Conservation (phyloP, 202 grass and related monocot genomes). For the Elaeis oleifera region DNA sequence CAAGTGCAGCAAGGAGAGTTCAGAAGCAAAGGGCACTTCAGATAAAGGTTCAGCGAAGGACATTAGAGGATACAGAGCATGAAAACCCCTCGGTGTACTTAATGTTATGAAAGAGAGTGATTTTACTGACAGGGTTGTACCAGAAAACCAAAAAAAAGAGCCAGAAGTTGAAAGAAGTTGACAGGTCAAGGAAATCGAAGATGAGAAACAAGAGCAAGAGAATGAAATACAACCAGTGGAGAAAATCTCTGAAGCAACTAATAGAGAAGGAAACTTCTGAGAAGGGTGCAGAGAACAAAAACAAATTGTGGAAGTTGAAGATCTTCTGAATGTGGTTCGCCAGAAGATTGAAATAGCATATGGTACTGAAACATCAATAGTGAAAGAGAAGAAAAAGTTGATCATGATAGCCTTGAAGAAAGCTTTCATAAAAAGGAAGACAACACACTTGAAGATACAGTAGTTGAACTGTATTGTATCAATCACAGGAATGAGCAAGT, state of each 20-base stretch:
- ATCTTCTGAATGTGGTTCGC: not conserved
- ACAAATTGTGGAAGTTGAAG: not conserved
- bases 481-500: not conserved
- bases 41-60: too few relatives aligned
- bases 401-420: not conserved
- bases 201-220: not conserved
- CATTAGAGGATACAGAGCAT: too few relatives aligned
- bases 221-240: not conserved
- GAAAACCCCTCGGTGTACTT: too few relatives aligned
- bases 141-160: not conserved
- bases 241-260: not conserved
- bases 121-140: not conserved
- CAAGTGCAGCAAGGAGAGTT: conserved; percentile 1
- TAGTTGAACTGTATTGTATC: not conserved
- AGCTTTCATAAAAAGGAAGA: not conserved
- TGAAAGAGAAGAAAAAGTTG: not conserved
- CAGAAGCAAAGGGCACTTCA: not conserved
- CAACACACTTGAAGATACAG: not conserved
- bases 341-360: not conserved
- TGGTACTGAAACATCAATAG: too few relatives aligned
- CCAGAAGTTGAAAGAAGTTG: not conserved
- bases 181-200: conserved; percentile 1
- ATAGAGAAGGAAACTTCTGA: not conserved
- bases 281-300: not conserved
- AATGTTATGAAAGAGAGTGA: not conserved